A percentile compares a stretch with the other conserved stretches of the same genome.
phyloP scores from a whole-genome alignment of 2,329 filamentous ascomycete genomes.

The Aspergillus sclerotialis region DNA sequence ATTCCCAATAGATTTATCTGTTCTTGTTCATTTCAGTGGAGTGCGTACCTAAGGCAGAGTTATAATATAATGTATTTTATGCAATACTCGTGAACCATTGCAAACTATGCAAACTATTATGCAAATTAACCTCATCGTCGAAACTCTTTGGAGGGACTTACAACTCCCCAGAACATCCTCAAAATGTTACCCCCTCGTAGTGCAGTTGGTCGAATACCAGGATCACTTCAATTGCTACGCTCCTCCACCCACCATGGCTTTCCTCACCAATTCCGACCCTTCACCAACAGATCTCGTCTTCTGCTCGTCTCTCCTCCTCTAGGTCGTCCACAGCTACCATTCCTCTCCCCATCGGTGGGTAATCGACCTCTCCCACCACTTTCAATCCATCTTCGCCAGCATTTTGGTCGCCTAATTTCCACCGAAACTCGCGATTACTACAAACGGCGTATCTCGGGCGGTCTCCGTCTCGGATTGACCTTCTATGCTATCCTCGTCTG shows the following conservation, averaged over 20 bases:
- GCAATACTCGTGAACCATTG: slow-evolving; percentile 2
- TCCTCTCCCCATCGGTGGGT: slow-evolving; percentile 53
- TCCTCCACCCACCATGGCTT: slow-evolving; percentile 27
- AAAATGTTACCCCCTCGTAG: slow-evolving; percentile 29
- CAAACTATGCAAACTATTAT: slow-evolving; percentile 16
- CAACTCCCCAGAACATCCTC: neutral
- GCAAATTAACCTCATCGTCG: neutral
- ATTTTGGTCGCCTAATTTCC: slow-evolving; percentile 66
- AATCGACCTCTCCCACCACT: slow-evolving; percentile 41
- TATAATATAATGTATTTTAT: too few species aligned
- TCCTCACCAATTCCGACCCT: slow-evolving; percentile 38
- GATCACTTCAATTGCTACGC: slow-evolving; percentile 19
- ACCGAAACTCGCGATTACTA: slow-evolving; percentile 55
- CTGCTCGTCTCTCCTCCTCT: slow-evolving; percentile 45
- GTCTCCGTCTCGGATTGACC: slow-evolving; percentile 62
- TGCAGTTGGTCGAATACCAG: slow-evolving; percentile 33
- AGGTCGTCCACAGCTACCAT: slow-evolving; percentile 57
- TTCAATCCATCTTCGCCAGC: slow-evolving; percentile 46
- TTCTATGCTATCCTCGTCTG: slow-evolving; percentile 62
- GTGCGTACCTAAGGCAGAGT: too few species aligned
- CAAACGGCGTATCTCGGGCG: slow-evolving; percentile 51
- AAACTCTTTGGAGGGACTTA: neutral
- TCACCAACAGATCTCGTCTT: slow-evolving; percentile 52
- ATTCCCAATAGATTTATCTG: slow-evolving; percentile 14
- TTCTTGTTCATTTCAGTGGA: too few species aligned